Percentiles rank a stretch among this genome's conserved stretches.
Conservation (phyloP, 805 yeast genomes). For the Candida ascalaphidarum region DNA sequence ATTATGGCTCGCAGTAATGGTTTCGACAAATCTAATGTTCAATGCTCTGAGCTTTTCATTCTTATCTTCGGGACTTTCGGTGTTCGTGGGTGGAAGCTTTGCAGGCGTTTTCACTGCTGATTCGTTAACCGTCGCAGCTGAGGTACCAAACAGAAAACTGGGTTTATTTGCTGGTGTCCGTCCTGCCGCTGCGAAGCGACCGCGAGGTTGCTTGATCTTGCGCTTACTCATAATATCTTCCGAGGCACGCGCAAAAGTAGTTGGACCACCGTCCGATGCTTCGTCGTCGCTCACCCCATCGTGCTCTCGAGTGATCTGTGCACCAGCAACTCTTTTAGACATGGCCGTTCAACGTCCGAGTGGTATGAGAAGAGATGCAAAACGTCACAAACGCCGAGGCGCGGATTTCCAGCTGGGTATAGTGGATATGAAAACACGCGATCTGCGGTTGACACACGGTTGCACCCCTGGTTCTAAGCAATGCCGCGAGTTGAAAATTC, state of each 20-base stretch:
- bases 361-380: no score
- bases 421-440: no score
- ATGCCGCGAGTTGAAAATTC: no score
- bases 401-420: no score
- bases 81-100: not conserved
- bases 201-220: slow-evolving; percentile 56
- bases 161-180: not conserved
- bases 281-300: slow-evolving; percentile 26
- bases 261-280: slow-evolving; percentile 11
- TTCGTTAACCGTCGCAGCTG: not conserved
- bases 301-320: slow-evolving; percentile 54
- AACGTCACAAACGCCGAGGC: no score
- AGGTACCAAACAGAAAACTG: not conserved
- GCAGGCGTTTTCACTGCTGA: no score
- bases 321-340: slow-evolving; percentile 63
- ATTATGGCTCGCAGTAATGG: no score
- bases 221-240: slow-evolving; percentile 57
- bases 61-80: slow-evolving; percentile 13
- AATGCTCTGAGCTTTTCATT: slow-evolving; percentile 53
- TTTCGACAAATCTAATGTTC: slow-evolving; percentile 47
- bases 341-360: no score
- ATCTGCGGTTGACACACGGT: no score
- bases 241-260: slow-evolving; percentile 44
- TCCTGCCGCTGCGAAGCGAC: slow-evolving; percentile 1
- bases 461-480: no score